phyloP scores from a whole-genome alignment of 192 early-diverging fungal genomes.

The Coemansia sp. region DNA sequence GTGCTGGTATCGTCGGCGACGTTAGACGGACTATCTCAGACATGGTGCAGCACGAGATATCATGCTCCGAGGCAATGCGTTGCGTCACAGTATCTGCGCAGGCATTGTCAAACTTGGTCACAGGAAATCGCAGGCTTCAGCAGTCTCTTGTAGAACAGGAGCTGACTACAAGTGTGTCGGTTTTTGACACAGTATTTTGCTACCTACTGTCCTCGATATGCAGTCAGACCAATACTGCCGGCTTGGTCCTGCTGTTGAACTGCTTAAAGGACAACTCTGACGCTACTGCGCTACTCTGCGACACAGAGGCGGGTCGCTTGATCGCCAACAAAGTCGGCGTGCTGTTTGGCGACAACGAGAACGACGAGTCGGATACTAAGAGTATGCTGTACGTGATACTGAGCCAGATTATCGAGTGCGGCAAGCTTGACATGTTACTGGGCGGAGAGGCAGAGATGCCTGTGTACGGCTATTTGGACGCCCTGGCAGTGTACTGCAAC shows the following conservation, averaged over 20 bases:
- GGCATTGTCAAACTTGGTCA: slow-evolving; percentile 35
- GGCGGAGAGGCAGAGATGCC: not conserved
- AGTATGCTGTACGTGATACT: slow-evolving; percentile 28
- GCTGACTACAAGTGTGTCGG: not conserved
- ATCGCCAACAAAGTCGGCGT: slow-evolving; percentile 25
- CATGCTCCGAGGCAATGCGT: slow-evolving; percentile 15
- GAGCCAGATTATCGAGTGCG: slow-evolving; percentile 13
- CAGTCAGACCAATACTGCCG: slow-evolving; percentile 26
- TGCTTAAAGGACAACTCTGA: slow-evolving; percentile 17
- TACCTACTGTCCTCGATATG: slow-evolving; percentile 18
- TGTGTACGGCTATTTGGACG: slow-evolving; percentile 26
- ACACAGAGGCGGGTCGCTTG: slow-evolving; percentile 12
- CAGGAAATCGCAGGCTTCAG: slow-evolving; percentile 22
- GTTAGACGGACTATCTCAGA: slow-evolving; percentile 2
- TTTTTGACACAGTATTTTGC: slow-evolving; percentile 19
- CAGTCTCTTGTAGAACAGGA: slow-evolving; percentile 18
- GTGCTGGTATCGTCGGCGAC: slow-evolving; percentile 6
- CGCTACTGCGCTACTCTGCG: slow-evolving; percentile 13
- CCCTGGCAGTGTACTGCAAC: slow-evolving; percentile 40
- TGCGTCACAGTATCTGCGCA: slow-evolving; percentile 27
- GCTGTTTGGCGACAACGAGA: slow-evolving; percentile 31
- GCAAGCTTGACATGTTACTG: slow-evolving; percentile 16
- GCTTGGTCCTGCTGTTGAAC: slow-evolving; percentile 38
- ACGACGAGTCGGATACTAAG: slow-evolving; percentile 37
- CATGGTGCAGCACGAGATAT: slow-evolving; percentile 15